Evolutionary conservation across 352 stramenopile genomes (phyloP).

Genomic region (Phytophthora rubi): DNA sequence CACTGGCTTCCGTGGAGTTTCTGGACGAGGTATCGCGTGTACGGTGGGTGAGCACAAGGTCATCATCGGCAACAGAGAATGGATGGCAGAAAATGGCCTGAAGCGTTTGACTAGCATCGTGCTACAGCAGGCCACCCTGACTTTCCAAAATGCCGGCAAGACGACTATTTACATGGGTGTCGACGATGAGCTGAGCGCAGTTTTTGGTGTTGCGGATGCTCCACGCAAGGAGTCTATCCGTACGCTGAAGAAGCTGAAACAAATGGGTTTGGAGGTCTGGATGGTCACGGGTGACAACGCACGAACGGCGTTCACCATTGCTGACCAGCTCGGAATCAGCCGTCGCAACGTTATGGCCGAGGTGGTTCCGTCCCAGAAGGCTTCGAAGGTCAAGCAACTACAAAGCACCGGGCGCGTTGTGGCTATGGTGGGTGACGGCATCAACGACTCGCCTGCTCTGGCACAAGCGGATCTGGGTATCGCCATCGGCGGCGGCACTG

Average conservation of each 20-base stretch:
- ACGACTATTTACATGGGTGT: constrained; percentile 97
- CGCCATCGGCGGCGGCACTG: constrained; percentile 94
- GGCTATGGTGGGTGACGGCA: constrained; percentile 97
- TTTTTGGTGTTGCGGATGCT: constrained; percentile 88
- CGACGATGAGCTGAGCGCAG: constrained; percentile 66
- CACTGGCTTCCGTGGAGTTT: constrained; percentile 84
- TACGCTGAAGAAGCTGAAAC: constrained; percentile 90
- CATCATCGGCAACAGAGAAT: constrained; percentile 93
- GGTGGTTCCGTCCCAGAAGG: constrained; percentile 96
- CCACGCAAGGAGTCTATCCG: constrained; percentile 92
- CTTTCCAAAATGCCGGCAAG: constrained; percentile 91
- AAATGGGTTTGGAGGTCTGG: constrained; percentile 95
- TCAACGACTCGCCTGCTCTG: constrained; percentile 99
- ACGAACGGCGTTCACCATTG: constrained; percentile 94
- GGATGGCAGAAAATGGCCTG: constrained; percentile 84
- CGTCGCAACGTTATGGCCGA: constrained; percentile 94
- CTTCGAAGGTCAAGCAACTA: constrained; percentile 92
- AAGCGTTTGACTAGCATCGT: constrained; percentile 76
- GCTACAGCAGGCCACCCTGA: constrained; percentile 73
- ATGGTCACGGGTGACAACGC: constrained; percentile 99
- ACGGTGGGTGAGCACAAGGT: constrained; percentile 76
- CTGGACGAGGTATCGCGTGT: constrained; percentile 88
- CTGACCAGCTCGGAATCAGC: constrained; percentile 93
- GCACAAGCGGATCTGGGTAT: constrained; percentile 98
- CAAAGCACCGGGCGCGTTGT: constrained; percentile 90